phyloP scores from a whole-genome alignment of 805 yeast species.

The Metschnikowia borealis region DNA sequence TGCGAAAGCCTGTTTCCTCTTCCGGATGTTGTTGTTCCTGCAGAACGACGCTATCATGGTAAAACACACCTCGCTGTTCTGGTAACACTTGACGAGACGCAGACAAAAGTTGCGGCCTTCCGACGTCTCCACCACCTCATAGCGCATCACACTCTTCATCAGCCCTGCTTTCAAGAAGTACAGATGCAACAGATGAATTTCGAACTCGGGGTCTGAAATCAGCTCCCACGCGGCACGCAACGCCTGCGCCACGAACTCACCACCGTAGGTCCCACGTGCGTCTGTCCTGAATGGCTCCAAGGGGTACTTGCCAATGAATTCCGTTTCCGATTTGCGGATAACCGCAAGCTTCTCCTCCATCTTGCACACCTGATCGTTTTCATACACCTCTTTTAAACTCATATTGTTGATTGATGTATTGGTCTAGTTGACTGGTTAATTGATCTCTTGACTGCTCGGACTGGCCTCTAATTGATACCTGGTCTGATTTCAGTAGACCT shows the following conservation, averaged over 20 bases:
- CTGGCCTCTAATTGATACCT: too few species aligned
- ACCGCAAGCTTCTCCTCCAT: conserved; percentile 21
- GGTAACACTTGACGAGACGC: conserved; percentile 23
- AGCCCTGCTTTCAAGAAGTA: conserved; percentile 28
- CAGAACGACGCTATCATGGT: conserved; percentile 22
- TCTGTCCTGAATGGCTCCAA: conserved; percentile 21
- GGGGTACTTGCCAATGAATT: conserved; percentile 23
- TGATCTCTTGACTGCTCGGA: too few species aligned
- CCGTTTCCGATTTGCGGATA: conserved; percentile 12
- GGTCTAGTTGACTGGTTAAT: not conserved
- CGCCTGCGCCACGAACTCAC: conserved; percentile 26
- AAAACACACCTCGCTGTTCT: conserved; percentile 21
- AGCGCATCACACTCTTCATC: conserved; percentile 20
- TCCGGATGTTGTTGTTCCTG: conserved; percentile 16
- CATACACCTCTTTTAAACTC: conserved; percentile 12
- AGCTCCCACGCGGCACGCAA: conserved; percentile 28
- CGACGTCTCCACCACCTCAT: conserved; percentile 22
- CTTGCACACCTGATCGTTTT: conserved; percentile 10
- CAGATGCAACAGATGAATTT: conserved; percentile 26
- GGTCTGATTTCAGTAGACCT: too few species aligned
- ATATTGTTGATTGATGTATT: conserved; percentile 1
- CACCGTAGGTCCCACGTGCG: conserved; percentile 28
- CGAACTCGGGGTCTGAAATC: conserved; percentile 19
- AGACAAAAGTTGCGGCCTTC: conserved; percentile 25
- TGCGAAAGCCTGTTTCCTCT: conserved; percentile 10